phyloP scores from a whole-genome alignment of 768 basidiomycete genomes.

The Rhizopogon roseolus region DNA sequence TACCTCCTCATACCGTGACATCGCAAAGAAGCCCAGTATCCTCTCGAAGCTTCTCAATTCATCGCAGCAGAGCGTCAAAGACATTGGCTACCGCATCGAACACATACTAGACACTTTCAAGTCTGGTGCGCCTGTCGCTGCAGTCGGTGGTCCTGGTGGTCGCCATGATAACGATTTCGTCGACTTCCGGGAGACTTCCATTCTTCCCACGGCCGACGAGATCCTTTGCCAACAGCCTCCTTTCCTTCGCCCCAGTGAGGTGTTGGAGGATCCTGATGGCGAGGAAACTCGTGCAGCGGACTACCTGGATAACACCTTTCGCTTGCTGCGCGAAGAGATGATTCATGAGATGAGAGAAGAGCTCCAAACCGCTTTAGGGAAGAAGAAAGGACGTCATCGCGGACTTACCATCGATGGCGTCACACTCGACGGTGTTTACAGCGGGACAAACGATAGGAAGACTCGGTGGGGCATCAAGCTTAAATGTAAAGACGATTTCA shows the following conservation, averaged over 20 bases:
- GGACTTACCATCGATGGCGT: slow-evolving; percentile 36
- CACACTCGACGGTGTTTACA: slow-evolving; percentile 30
- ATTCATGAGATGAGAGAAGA: slow-evolving; percentile 54
- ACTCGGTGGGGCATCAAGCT: slow-evolving; percentile 39
- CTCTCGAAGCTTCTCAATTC: slow-evolving; percentile 21
- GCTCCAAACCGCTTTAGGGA: slow-evolving; percentile 34
- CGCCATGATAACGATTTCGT: slow-evolving; percentile 67
- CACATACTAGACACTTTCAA: slow-evolving; percentile 29
- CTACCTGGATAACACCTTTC: slow-evolving; percentile 64
- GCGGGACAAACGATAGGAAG: slow-evolving; percentile 17
- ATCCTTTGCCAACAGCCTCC: slow-evolving; percentile 38
- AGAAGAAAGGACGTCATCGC: slow-evolving; percentile 36
- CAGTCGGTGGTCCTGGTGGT: slow-evolving; percentile 44
- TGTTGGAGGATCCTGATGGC: slow-evolving; percentile 39
- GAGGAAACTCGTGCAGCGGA: slow-evolving; percentile 34
- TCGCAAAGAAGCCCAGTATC: slow-evolving; percentile 30
- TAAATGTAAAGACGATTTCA: slow-evolving; percentile 30
- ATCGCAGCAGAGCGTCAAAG: slow-evolving; percentile 16
- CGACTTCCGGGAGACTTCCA: slow-evolving; percentile 56
- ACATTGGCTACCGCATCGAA: slow-evolving; percentile 35
- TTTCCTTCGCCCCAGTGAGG: slow-evolving; percentile 42
- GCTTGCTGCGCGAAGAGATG: slow-evolving; percentile 63
- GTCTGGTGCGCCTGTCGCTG: slow-evolving; percentile 12
- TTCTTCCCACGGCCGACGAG: slow-evolving; percentile 61
- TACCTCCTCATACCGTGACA: slow-evolving; percentile 31